Evolutionary conservation across 1,284 basidiomycete species (phyloP), one percentile per base, ranked within the genome.

Genomic region (Volvariella volvacea): DNA sequence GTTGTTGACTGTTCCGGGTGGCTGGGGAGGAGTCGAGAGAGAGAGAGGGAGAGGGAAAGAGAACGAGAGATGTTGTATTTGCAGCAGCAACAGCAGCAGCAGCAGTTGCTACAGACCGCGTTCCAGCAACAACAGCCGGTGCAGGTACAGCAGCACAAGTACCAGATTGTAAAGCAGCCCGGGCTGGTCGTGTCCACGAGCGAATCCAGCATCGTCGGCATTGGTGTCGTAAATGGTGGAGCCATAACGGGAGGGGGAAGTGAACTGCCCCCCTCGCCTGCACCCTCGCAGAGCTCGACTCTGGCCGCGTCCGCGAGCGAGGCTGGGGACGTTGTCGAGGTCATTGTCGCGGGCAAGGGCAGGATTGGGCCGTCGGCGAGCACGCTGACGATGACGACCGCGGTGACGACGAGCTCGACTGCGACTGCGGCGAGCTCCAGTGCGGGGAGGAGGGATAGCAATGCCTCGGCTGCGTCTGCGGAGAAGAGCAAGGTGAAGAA

Each of bases 1-100:
- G 9, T 15, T 17, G 22, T 42, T 19, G 41, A 28, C 30, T 8
- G 34, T 36, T 15, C 34, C 34, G 14, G 34, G 34, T 16, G 34
- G n/a, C n/a, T n/a, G n/a, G 54, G 22, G 54, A 52, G 22, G 45
- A 41, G 8, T 47, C 36, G 12, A 42, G 46, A 42, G 41, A n/a
- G n/a, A n/a, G n/a, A n/a, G n/a, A n/a, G n/a, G n/a, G n/a, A n/a
- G n/a, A n/a, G n/a, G n/a, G n/a, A n/a, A n/a, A n/a, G n/a, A n/a
- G n/a, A n/a, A n/a, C n/a, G n/a, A n/a, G 19, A 36, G 4, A 20
- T 36, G 19, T 4, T 7, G 14, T 6, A 36, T 36, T 20, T 7
- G 6, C 34, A 36, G 6, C 34, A 36, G n/a, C n/a, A 36, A 7
- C n/a, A 6, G 6, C 34, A 36, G 34, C 34, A 36, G 14, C 34